These are phyloP conservation scores for Saturnispora ahearnii DNA, from an alignment of 805 yeast species.

Conservation along the genomic window DNA sequence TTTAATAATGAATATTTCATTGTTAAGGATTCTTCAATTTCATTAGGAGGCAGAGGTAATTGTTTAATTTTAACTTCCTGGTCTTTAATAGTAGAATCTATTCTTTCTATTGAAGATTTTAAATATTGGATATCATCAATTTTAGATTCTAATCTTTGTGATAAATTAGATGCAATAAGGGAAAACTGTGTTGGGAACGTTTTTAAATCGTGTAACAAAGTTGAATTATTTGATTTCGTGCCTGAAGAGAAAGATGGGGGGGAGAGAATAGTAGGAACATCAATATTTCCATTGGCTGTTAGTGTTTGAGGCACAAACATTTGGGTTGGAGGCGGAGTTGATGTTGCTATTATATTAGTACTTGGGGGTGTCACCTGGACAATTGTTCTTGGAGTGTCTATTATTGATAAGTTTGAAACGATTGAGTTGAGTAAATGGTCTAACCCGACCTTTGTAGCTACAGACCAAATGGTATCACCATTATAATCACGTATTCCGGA, in stretches of 20 bases:
- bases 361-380: slow-evolving; percentile 2
- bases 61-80: slow-evolving; percentile 11
- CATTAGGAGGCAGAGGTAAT: background rate
- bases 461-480: slow-evolving; percentile 6
- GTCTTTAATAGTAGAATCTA: slow-evolving; percentile 3
- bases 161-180: background rate
- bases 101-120: slow-evolving; percentile 9
- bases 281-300: background rate
- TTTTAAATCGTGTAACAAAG: background rate
- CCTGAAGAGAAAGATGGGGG: background rate
- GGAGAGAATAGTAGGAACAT: background rate
- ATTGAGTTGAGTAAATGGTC: slow-evolving; percentile 6
- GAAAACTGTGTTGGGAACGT: slow-evolving; percentile 3
- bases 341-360: background rate
- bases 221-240: background rate
- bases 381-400: slow-evolving; percentile 7
- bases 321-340: background rate
- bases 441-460: slow-evolving; percentile 2
- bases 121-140: slow-evolving; percentile 5
- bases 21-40: background rate
- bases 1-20: slow-evolving; percentile 9
- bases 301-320: background rate
- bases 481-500: slow-evolving; percentile 3
- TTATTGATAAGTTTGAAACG: slow-evolving; percentile 1
- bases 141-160: slow-evolving; percentile 2